Evolutionary conservation across 139 green algal species (phyloP).

Genomic region (Haematococcus sp.): DNA sequence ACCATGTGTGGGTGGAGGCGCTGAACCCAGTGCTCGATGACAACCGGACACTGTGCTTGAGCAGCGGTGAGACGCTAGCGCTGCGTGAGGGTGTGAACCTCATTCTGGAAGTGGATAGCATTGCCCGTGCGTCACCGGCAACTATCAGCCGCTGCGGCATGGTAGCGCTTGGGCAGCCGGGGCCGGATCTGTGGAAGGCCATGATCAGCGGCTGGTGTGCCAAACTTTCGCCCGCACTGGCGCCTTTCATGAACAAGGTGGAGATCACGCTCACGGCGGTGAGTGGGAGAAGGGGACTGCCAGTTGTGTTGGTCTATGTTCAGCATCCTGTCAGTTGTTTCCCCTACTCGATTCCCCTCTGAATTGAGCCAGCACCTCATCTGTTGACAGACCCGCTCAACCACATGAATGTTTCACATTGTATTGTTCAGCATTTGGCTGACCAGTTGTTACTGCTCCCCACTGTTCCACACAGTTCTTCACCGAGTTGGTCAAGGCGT

Average conservation of each 20-base stretch:
- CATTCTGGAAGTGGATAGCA: constrained; percentile 53
- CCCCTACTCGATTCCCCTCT: no score
- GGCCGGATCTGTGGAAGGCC: constrained; percentile 24
- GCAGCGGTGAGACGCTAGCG: constrained; percentile 52
- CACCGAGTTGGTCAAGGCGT: constrained; percentile 31
- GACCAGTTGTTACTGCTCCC: no score
- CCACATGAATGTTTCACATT: no score
- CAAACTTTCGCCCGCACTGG: not conserved
- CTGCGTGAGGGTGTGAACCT: constrained; percentile 49
- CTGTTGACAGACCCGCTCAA: no score
- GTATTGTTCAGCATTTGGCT: no score
- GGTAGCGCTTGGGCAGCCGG: constrained; percentile 34
- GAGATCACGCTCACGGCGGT: constrained; percentile 16
- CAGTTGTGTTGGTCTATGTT: not conserved
- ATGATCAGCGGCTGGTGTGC: constrained; percentile 29
- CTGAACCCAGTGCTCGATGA: constrained; percentile 76
- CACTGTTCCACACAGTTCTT: constrained; percentile 16
- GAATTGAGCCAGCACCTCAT: no score
- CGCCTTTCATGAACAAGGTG: not conserved
- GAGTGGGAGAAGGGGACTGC: not conserved
- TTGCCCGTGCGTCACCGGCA: constrained; percentile 53
- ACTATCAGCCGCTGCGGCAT: constrained; percentile 64
- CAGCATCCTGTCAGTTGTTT: no score
- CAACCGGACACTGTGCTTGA: constrained; percentile 63
- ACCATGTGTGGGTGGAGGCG: constrained; percentile 57